Evolutionary conservation across 208 protist species (phyloP).

Genomic region (Porcisia hertigi): DNA sequence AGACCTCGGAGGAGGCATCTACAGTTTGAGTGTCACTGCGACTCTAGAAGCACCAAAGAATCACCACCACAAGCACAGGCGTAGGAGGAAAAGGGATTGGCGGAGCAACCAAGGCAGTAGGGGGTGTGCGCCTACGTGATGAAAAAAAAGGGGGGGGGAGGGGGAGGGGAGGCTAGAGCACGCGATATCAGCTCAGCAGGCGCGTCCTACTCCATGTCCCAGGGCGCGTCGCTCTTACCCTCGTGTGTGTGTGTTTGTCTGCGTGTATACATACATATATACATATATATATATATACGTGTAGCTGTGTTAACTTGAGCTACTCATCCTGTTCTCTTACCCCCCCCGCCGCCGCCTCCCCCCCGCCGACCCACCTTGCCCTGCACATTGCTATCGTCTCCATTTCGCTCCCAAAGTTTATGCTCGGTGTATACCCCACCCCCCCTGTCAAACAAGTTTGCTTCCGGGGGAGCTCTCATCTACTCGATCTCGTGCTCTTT

Average conservation of each 20-base stretch:
- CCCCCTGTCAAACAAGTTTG: background rate
- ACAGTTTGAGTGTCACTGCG: slow-evolving; percentile 35
- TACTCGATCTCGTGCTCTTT: background rate
- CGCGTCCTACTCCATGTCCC: background rate
- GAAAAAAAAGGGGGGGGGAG: background rate
- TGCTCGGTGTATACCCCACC: too few species aligned
- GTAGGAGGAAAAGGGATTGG: too few species aligned
- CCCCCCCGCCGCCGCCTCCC: too few species aligned
- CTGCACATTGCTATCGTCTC: background rate
- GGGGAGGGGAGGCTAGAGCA: background rate
- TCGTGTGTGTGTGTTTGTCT: background rate
- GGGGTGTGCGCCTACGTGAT: too few species aligned
- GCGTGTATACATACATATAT: background rate
- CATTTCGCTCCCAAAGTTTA: background rate
- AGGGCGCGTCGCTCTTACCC: background rate
- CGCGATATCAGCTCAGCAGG: background rate
- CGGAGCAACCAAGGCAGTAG: background rate
- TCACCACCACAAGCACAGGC: too few species aligned
- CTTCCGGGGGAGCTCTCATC: background rate
- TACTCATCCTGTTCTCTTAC: too few species aligned
- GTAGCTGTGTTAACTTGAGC: too few species aligned
- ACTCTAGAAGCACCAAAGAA: background rate
- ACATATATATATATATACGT: too few species aligned
- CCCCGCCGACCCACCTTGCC: too few species aligned
- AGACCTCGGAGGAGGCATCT: slow-evolving; percentile 15